A percentile compares a stretch with the other conserved stretches of the same genome.
Evolutionary conservation across 2,329 filamentous ascomycete genomes (phyloP).

Genomic region (Neopestalotiopsis sp.): DNA sequence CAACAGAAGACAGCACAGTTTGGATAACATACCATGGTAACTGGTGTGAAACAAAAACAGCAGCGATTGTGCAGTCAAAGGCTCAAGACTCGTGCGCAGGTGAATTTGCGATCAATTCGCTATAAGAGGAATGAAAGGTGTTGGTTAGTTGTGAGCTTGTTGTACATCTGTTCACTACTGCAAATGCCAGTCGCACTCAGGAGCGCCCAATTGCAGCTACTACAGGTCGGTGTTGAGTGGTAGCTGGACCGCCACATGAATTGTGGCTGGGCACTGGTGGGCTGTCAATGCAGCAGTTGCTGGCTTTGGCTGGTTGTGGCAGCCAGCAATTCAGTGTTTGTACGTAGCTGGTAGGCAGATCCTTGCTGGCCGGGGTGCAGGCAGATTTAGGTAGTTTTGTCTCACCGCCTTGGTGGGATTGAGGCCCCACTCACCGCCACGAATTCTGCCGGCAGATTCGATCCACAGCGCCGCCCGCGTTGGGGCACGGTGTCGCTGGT

Average conservation of each 20-base stretch:
- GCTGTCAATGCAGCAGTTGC: no score
- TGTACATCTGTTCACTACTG: conserved; percentile 13
- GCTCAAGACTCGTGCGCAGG: not conserved
- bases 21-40: not conserved
- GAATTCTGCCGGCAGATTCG: not conserved
- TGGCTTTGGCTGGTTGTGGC: not conserved
- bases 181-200: not conserved
- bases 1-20: not conserved
- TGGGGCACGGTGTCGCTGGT: no score
- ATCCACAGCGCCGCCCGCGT: not conserved
- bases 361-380: not conserved
- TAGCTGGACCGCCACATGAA: not conserved
- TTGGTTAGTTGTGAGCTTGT: not conserved
- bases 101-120: not conserved
- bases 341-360: not conserved
- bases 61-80: not conserved
- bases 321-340: not conserved
- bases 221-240: not conserved
- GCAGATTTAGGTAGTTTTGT: no score
- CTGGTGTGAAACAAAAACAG: not conserved
- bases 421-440: not conserved
- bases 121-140: not conserved
- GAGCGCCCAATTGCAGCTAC: conserved; percentile 2
- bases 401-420: no score
- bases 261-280: not conserved